A percentile compares a stretch with the other conserved stretches of the same genome.
phyloP scores from a whole-genome alignment of 1,284 basidiomycete genomes.

The Marasmius tenuissimus region DNA sequence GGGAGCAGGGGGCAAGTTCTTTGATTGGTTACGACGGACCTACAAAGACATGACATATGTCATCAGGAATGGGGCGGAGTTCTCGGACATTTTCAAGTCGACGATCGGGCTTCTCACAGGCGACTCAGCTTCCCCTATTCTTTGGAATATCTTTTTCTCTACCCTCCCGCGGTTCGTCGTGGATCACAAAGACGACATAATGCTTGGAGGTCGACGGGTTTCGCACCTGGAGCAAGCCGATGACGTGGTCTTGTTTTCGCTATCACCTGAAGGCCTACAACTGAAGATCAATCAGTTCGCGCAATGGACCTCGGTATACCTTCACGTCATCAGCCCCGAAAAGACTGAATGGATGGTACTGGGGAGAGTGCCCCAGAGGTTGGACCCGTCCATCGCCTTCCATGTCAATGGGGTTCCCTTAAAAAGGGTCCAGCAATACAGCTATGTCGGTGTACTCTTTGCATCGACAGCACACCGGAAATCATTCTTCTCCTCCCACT shows the following conservation, averaged over 20 bases:
- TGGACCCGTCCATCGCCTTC: not conserved
- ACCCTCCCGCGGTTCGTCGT: too few species aligned
- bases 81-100: not conserved
- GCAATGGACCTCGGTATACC: not conserved
- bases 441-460: not conserved
- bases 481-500: not conserved
- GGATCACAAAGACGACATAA: too few species aligned
- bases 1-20: too few species aligned
- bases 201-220: too few species aligned
- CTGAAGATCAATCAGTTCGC: constrained; percentile 7
- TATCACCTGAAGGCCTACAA: constrained; percentile 3
- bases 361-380: too few species aligned
- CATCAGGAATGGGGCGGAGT: not conserved
- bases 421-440: not conserved
- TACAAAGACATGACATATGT: not conserved
- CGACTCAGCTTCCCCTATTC: not conserved
- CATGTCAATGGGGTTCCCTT: not conserved
- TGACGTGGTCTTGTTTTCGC: constrained; percentile 1
- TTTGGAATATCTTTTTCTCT: too few species aligned
- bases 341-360: not conserved
- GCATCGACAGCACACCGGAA: not conserved
- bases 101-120: not conserved
- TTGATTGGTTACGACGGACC: not conserved
- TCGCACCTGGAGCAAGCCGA: constrained; percentile 7
- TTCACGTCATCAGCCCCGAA: not conserved